Conservation (phyloP, 345 rosid species). For the Pugionium dolabratum region DNA sequence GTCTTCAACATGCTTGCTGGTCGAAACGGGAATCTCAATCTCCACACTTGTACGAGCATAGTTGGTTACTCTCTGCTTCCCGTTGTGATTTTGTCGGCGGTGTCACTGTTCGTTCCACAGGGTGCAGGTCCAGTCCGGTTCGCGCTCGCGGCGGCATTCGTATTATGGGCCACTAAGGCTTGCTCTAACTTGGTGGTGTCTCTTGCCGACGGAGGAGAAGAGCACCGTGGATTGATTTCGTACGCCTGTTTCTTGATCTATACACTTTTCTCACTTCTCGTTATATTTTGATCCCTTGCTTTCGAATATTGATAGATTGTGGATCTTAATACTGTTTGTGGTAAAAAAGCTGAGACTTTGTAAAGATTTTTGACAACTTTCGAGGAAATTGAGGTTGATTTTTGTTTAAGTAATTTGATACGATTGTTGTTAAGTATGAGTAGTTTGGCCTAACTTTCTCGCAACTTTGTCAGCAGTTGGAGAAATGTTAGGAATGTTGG, state of each 20-base stretch:
- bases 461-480: background rate
- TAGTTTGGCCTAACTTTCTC: background rate
- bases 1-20: constrained; percentile 96
- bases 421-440: background rate
- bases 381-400: background rate
- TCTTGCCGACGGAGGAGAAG: constrained; percentile 29
- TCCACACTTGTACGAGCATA: constrained; percentile 86
- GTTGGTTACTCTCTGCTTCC: constrained; percentile 72
- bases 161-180: constrained; percentile 82
- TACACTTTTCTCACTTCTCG: constrained; percentile 87
- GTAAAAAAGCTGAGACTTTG: constrained; percentile 24
- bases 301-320: constrained; percentile 2
- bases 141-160: constrained; percentile 54
- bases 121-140: constrained; percentile 52
- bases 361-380: constrained; percentile 10
- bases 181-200: constrained; percentile 72
- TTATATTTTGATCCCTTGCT: constrained; percentile 53
- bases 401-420: constrained; percentile 2
- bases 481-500: too few species aligned
- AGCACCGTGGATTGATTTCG: constrained; percentile 73
- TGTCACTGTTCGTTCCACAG: constrained; percentile 47
- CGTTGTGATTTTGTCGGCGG: too few species aligned
- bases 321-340: background rate
- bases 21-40: constrained; percentile 72
- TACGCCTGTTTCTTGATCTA: constrained; percentile 94